Evolutionary conservation across 257 asterid genomes (phyloP).

Genomic region (Fraxinus excelsior): DNA sequence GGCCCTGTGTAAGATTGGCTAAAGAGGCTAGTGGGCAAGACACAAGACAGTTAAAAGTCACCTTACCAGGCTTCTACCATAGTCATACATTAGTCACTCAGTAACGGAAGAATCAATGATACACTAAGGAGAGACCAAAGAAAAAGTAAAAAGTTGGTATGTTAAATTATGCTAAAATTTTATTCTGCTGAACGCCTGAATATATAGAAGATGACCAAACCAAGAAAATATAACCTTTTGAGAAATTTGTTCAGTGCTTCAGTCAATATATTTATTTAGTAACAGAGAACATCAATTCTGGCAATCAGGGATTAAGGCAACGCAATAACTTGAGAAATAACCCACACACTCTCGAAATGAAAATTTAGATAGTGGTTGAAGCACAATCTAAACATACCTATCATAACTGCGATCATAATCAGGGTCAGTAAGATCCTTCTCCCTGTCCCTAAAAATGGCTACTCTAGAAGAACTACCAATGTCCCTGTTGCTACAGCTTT

Average conservation of each 20-base stretch:
- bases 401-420: conserved; percentile 93
- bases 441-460: conserved; percentile 95
- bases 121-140: neutral
- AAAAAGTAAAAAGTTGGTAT: neutral
- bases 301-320: neutral
- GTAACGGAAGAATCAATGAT: neutral
- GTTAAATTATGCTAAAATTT: neutral
- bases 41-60: neutral
- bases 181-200: neutral
- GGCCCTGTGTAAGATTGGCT: neutral
- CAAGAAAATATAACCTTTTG: neutral
- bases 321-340: neutral
- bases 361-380: neutral
- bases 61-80: neutral
- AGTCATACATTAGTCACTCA: neutral
- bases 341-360: neutral
- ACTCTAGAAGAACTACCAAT: conserved; percentile 61
- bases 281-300: neutral
- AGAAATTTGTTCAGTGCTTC: neutral
- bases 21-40: neutral
- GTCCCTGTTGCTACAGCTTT: conserved; percentile 45
- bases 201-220: neutral
- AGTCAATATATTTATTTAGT: neutral
- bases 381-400: conserved; percentile 47
- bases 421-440: conserved; percentile 93